Conservation (phyloP, 2,329 filamentous ascomycete genomes). For the Pseudocercospora musae region DNA sequence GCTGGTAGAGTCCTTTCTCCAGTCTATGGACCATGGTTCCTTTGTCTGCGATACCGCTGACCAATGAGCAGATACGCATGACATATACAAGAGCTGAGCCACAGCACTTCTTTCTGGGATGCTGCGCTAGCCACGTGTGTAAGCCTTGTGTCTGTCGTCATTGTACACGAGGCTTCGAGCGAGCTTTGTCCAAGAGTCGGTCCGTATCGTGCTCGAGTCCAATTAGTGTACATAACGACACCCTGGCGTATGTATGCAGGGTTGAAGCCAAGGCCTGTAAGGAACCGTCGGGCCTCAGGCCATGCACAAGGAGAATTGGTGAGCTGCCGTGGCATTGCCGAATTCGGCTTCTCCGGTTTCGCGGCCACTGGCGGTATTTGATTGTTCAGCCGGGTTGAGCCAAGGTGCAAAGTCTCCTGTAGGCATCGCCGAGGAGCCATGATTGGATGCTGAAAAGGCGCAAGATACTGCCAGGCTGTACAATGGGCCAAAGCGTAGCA, state of each 20-base stretch:
- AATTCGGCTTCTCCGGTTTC: constrained; percentile 1
- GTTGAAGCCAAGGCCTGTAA: neutral
- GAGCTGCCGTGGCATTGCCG: neutral
- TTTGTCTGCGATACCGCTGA: neutral
- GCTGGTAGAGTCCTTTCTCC: neutral
- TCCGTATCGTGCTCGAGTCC: neutral
- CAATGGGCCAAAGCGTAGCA: neutral
- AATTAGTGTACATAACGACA: neutral
- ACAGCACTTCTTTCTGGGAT: neutral
- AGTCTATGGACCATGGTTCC: neutral
- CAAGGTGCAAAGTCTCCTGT: neutral
- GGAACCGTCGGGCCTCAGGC: neutral
- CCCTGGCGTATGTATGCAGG: neutral
- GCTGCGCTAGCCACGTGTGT: neutral
- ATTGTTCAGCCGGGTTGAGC: constrained; percentile 2
- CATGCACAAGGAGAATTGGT: neutral
- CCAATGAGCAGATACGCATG: neutral
- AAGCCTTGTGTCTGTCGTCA: constrained; percentile 2
- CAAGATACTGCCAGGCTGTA: constrained; percentile 1
- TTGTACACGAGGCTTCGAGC: neutral
- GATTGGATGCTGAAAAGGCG: neutral
- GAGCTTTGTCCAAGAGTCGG: constrained; percentile 4
- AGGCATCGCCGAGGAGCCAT: neutral
- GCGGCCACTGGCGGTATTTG: constrained; percentile 5
- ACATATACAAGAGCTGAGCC: neutral